phyloP scores from a whole-genome alignment of 129 eudicot species.

The Calendula officinalis region DNA sequence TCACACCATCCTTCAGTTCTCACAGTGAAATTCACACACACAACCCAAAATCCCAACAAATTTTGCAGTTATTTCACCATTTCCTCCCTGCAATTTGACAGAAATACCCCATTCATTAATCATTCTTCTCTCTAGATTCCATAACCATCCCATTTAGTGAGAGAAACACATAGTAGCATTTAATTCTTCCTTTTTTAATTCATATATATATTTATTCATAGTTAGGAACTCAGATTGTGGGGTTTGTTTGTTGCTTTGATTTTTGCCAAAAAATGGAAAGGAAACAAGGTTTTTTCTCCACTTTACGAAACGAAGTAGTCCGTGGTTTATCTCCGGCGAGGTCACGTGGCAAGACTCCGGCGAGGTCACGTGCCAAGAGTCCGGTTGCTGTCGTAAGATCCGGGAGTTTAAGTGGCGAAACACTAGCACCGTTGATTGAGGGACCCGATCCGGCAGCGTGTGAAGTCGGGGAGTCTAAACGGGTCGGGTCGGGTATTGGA shows the following conservation, averaged over 20 bases:
- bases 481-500: constrained; percentile 63
- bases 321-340: constrained; percentile 71
- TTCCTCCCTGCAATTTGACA: constrained; percentile 20
- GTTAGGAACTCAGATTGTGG: background rate
- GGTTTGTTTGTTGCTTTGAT: background rate
- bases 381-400: constrained; percentile 55
- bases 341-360: constrained; percentile 61
- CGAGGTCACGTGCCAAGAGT: constrained; percentile 30
- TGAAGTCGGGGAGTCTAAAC: constrained; percentile 50
- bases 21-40: constrained; percentile 21
- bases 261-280: constrained; percentile 42
- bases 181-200: background rate
- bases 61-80: constrained; percentile 17
- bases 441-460: constrained; percentile 82
- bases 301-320: constrained; percentile 62
- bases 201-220: background rate
- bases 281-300: constrained; percentile 63
- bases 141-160: background rate
- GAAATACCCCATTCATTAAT: constrained; percentile 6
- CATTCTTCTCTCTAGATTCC: constrained; percentile 23
- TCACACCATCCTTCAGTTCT: constrained; percentile 17
- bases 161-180: background rate
- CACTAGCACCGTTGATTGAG: constrained; percentile 66
- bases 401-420: constrained; percentile 67
- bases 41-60: constrained; percentile 21